A percentile compares a stretch with the other conserved stretches of the same genome.
These are phyloP conservation scores for Penicillium steckii DNA, from an alignment of 495 filamentous ascomycete species.

Conservation along the genomic window DNA sequence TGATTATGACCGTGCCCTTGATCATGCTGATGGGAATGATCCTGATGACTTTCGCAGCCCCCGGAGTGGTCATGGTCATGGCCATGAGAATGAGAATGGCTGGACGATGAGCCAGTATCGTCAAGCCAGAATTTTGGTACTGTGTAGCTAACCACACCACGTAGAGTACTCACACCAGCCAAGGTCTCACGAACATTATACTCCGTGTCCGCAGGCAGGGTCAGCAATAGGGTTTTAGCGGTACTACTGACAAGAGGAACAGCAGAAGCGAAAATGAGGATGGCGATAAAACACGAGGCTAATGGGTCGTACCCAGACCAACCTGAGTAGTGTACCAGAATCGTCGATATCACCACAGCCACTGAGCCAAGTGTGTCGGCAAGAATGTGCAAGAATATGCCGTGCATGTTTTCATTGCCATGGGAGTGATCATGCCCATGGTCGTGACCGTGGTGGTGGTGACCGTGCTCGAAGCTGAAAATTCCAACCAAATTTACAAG, in stretches of 20 bases:
- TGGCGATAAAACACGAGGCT: conserved; percentile 89
- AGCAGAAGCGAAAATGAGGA: conserved; percentile 86
- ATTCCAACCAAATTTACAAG: conserved; percentile 91
- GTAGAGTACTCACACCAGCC: conserved; percentile 74
- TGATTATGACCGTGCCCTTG: conserved; percentile 6
- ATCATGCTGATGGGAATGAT: conserved; percentile 10
- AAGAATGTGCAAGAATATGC: conserved; percentile 95
- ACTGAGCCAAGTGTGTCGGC: conserved; percentile 94
- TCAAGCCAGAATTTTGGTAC: conserved; percentile 95
- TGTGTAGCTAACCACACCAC: conserved; percentile 82
- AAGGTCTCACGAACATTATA: conserved; percentile 85
- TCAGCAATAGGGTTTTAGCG: conserved; percentile 76
- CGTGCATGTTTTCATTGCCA: conserved; percentile 97
- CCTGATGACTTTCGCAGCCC: conserved; percentile 13
- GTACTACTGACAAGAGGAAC: conserved; percentile 84
- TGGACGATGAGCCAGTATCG: conserved; percentile 50
- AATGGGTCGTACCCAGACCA: conserved; percentile 97
- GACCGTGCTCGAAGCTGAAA: conserved; percentile 75
- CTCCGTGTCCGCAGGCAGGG: conserved; percentile 81
- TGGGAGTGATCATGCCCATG: conserved; percentile 71
- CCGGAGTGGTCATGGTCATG: conserved; percentile 25
- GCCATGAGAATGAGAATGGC: conserved; percentile 19
- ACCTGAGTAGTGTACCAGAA: conserved; percentile 77
- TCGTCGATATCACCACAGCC: conserved; percentile 89
- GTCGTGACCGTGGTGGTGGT: conserved; percentile 54